Evolutionary conservation across 2,329 filamentous ascomycete species (phyloP), one percentile per base, ranked within the genome.

Genomic region (Metarhizium sp.): DNA sequence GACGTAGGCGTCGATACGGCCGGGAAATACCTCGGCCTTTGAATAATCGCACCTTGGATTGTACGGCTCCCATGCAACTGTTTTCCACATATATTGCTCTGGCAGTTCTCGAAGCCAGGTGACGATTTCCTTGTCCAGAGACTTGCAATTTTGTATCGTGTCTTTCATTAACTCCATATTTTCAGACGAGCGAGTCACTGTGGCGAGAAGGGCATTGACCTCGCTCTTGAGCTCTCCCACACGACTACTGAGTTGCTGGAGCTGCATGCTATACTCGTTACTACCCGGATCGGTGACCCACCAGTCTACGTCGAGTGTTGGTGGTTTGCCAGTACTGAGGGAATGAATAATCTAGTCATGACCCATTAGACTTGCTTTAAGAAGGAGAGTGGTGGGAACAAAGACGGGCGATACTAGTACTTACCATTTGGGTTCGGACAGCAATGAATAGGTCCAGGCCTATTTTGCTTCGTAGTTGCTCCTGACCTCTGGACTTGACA

Each of bases 351-450:
- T 78, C 78, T 79, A 43, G 53, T 7, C 20, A 48, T 48, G 14
- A 49, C 14, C 30, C 7, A 30, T 29, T 29, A 18, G 36, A 4
- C 2, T 10, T 42, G 45, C 30, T 2, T 10, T 10, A 54, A 11
- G 6, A 18, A 6, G 7, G n/a, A 20, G 6, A 2, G 6, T 45
- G 16, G n/a, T 8, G 6, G 8, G 18, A 45, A 20, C 10, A 10
- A 11, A 18, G 42, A 30, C 25, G 10, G 25, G 25, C 13, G 7
- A 29, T 11, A 14, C 16, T 30, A 16, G 14, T 14, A 50, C 52
- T 52, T 25, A 81, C 78, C 75, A 84, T 82, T 60, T 84, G 79
- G 1, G 77, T 79, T 55, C 82, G 73, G 13, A 85, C 81, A 10
- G 78, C 76, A 45, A 80, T 72, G 61, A 85, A 85, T 3, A 85